Base-by-base conservation (phyloP, 805 yeast genomes). In the Wickerhamiella kurtzmanii region DNA sequence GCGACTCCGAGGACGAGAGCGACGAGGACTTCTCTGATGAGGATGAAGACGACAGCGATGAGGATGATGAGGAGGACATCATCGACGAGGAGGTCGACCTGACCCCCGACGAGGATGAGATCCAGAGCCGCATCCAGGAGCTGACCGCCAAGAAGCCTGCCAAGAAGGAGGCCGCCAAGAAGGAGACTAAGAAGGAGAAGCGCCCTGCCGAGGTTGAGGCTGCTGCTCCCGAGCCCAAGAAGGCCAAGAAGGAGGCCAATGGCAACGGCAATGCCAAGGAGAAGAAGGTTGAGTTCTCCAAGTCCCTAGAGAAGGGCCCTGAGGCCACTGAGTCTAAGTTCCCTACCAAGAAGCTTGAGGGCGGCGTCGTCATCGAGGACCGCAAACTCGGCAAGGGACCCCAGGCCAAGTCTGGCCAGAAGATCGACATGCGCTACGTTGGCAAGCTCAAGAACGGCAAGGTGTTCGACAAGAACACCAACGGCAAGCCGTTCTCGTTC, bases 361-460 rank as follows among this genome's bases (percentile, higher is more conserved):
- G 97, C 59, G 97, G 96, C 63, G 86, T 92, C 58, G 71, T 82
- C 51, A 71, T 87, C 61, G 98, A 92, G 74, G 98, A 92, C 73
- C 82, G 94, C 68, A 79, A 81, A 52, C 66, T 73, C 50, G 98
- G 98, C 61, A 76, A 77, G 50, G 99, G 98, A 52, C 79, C 85
- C 59, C 72, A 73, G 53, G 95, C 94, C 64, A 88, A 87, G 73
- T 72, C 75, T 59, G 94, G 95, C 51, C 76, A 83, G 71, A 85
- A 76, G 65, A 95, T 92, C 55, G 94, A 95, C 64, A 88, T 92
- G 69, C 80, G 98, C 74, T 92, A 92, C 77, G 83, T 92, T 58
- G 98, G 98, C 65, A 94, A 92, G 74, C 79, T 92, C 67, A 82
- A 83, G 72, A 87, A 88, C 71, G 98, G 97, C 59, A 85, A 85